Base-by-base conservation (phyloP, 352 stramenopile genomes). In the Phytophthora vignae region DNA sequence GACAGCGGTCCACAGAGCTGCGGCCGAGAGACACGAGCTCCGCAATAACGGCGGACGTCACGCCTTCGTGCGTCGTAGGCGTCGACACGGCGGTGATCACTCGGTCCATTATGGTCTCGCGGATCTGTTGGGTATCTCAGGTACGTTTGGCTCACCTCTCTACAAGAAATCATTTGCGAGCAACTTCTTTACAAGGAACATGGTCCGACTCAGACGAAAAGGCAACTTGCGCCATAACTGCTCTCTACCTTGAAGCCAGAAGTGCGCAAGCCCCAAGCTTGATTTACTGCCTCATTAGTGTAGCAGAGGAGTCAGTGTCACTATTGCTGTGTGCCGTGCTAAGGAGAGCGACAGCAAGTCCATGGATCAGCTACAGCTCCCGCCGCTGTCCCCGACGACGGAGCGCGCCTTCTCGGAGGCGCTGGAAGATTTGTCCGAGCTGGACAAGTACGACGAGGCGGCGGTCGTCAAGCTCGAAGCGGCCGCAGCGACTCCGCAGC, bases 1-100 rank as follows among this genome's bases (percentile, higher is more conserved):
- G 59, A 38, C 64, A 83, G 14, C 54, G 53, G 4, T 55, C 25
- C 15, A 55, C 50, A 4, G 64, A 66, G 9, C 42, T 71, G 12
- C 61, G 64, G 4, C 42, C 65, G 3, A 83, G 69, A 6, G 73
- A 60, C n/a, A 67, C 65, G 27, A 83, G 69, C 49, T 64, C 62
- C 7, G 65, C 36, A 8, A 76, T 68, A 29, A 74, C 69, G 2
- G 54, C 58, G 19, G 69, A 69, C 19, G 73, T 83, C 29, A 73
- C 65, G n/a, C 29, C 58, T 22, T 76, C 76, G 19, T 76, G 73
- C 38, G 76, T 73, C 17, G 46, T 56, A 7, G 66, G 44, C 42
- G 59, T 46, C 22, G 50, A 14, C 4, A 54, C 57, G 4, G 56
- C 19, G 2, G 56, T 68, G 31, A 74, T 73, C 17, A 38, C 56